Base-by-base conservation (phyloP, 495 filamentous ascomycete species). In the Podospora comata region DNA sequence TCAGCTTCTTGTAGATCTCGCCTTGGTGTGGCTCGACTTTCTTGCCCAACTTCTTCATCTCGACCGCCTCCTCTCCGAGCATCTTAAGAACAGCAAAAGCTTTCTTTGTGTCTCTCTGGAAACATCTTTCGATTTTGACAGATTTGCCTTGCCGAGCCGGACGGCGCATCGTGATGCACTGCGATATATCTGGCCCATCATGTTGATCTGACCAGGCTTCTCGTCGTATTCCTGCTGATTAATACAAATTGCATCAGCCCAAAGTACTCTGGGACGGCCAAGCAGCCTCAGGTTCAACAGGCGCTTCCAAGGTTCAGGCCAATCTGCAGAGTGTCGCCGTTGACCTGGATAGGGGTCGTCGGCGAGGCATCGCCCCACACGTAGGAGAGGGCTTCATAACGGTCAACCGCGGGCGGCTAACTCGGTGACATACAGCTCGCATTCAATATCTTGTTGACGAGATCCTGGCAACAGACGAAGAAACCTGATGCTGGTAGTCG, bases 341-440 rank as follows among this genome's bases (percentile, higher is more conserved):
- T 62, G 16, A 73, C 19, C 15, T 13, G n/a, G 23, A 72, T 55
- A 1, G 65, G 27, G 0, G 53, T 54, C 0, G 27, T 44, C n/a
- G 5, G 30, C 1, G 39, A 60, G 18, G 65, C 28, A 56, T 77
- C 66, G 5, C 78, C 78, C 78, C 77, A 79, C 60, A 66, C 55
- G 62, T 79, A 79, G 9, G 78, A 79, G 0, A 79, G 53, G 13
- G 77, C 74, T 48, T 78, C 72, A 48, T 79, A 80, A 1, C 23
- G 54, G 2, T 57, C 30, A 0, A 53, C 39, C 0, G 67, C 57
- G 6, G 6, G 56, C 18, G 1, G 60, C 23, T 2, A 65, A 71
- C 5, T 48, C 48, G 0, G 65, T n/a, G 7, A 70, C 62, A n/a
- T 65, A 20, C 23, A 72, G 65, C 2, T 53, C 44, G 61, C 70